Percentiles rank a stretch among this genome's conserved stretches.
These are phyloP conservation scores for Bolboschoenus planiculmis DNA, from an alignment of 176 grass and related monocot species.

Conservation along the genomic window DNA sequence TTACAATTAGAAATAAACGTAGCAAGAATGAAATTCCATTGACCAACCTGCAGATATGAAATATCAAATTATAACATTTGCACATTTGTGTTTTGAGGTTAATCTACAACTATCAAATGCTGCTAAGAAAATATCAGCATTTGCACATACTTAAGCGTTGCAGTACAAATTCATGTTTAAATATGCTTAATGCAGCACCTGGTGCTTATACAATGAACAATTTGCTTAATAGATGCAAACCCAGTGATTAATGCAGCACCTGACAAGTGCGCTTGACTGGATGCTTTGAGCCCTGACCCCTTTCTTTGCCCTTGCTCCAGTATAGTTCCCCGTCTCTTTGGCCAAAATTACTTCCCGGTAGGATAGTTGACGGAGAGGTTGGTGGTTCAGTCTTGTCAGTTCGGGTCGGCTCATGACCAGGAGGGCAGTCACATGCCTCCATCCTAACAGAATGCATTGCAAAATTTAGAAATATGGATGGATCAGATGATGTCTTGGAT, in stretches of 20 bases:
- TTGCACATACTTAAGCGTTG: not conserved
- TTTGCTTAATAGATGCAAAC: not conserved
- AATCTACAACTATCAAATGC: not conserved
- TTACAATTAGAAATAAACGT: not conserved
- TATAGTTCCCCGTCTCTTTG: constrained; percentile 33
- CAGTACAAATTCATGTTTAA: not conserved
- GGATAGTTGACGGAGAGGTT: constrained; percentile 49
- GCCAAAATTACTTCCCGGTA: constrained; percentile 44
- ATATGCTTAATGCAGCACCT: too few species aligned
- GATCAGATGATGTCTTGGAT: constrained; percentile 59
- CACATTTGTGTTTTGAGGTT: not conserved
- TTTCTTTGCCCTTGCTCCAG: constrained; percentile 13
- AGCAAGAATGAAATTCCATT: not conserved
- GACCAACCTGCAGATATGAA: not conserved
- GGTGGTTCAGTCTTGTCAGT: constrained; percentile 21
- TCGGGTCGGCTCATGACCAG: constrained; percentile 66
- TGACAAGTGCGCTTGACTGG: constrained; percentile 1
- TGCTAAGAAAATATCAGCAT: not conserved
- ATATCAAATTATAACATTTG: not conserved
- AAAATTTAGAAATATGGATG: constrained; percentile 94
- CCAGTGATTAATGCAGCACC: not conserved
- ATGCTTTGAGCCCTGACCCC: not conserved
- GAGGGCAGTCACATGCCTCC: constrained; percentile 97
- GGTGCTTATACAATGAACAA: too few species aligned
- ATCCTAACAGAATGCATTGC: constrained; percentile 96